Evolutionary conservation across 2,329 filamentous ascomycete genomes (phyloP).

Genomic region (Fusarium poae): DNA sequence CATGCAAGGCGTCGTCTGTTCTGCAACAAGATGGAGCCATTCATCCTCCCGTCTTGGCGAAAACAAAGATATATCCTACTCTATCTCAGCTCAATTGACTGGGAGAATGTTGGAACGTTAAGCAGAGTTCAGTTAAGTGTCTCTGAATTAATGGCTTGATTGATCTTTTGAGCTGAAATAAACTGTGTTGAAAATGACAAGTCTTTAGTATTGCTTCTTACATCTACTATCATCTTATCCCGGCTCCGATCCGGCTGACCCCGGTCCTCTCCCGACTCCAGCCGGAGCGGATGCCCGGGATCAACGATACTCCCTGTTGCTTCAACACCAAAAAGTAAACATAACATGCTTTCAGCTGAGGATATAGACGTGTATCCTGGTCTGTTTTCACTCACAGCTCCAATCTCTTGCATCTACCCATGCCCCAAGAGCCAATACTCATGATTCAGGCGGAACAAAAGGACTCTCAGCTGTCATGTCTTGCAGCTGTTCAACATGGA

Average conservation of each 20-base stretch:
- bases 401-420: constrained; percentile 19
- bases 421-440: constrained; percentile 17
- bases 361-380: constrained; percentile 7
- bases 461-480: constrained; percentile 32
- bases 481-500: constrained; percentile 38
- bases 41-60: background rate
- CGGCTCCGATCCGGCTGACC: constrained; percentile 32
- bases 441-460: constrained; percentile 23
- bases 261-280: constrained; percentile 35
- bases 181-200: background rate
- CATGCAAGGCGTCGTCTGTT: constrained; percentile 21
- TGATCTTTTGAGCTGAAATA: background rate
- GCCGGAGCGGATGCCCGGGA: constrained; percentile 19
- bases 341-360: constrained; percentile 5
- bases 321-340: constrained; percentile 26
- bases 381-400: constrained; percentile 1
- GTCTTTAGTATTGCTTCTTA: background rate
- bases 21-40: constrained; percentile 15
- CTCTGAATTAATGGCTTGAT: background rate
- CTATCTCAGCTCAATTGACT: background rate
- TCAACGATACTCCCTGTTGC: constrained; percentile 9
- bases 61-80: background rate
- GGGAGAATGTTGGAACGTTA: background rate
- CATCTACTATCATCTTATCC: background rate
- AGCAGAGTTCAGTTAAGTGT: background rate